phyloP scores from a whole-genome alignment of 164 flowering plant species.

The Magnolia changhungtana region DNA sequence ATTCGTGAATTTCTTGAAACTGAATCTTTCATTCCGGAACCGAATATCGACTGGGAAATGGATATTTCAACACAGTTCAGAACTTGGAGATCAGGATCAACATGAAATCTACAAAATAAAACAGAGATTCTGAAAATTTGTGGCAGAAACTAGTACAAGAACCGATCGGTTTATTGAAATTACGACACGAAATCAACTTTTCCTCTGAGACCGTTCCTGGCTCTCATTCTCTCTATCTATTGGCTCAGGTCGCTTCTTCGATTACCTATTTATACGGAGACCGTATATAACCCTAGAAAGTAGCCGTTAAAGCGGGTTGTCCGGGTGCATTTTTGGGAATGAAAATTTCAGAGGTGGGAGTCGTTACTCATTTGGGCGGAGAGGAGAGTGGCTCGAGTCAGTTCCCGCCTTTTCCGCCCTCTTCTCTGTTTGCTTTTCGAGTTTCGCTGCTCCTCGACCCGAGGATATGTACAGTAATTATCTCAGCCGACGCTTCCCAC shows the following conservation, averaged over 20 bases:
- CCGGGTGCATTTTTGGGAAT: not conserved
- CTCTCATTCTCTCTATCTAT: not conserved
- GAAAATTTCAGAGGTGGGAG: too few relatives aligned
- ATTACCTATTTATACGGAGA: not conserved
- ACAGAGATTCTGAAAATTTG: not conserved
- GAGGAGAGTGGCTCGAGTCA: not conserved
- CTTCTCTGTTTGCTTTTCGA: not conserved
- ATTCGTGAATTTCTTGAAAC: too few relatives aligned
- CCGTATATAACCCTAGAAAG: not conserved
- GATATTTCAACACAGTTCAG: too few relatives aligned
- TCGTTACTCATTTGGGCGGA: not conserved
- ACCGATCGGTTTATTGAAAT: not conserved
- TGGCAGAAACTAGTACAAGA: not conserved
- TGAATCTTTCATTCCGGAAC: too few relatives aligned
- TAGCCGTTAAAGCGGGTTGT: not conserved
- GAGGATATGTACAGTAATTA: too few relatives aligned
- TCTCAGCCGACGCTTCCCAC: too few relatives aligned
- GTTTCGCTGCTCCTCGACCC: not conserved
- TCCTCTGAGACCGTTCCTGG: not conserved
- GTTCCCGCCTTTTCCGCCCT: not conserved
- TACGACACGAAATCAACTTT: not conserved
- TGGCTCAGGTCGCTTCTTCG: not conserved
- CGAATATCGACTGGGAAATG: too few relatives aligned
- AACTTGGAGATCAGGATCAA: too few relatives aligned
- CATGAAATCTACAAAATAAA: too few relatives aligned